These are phyloP conservation scores for Ensete ventricosum DNA, from an alignment of 176 grass and related monocot species.

Conservation along the genomic window DNA sequence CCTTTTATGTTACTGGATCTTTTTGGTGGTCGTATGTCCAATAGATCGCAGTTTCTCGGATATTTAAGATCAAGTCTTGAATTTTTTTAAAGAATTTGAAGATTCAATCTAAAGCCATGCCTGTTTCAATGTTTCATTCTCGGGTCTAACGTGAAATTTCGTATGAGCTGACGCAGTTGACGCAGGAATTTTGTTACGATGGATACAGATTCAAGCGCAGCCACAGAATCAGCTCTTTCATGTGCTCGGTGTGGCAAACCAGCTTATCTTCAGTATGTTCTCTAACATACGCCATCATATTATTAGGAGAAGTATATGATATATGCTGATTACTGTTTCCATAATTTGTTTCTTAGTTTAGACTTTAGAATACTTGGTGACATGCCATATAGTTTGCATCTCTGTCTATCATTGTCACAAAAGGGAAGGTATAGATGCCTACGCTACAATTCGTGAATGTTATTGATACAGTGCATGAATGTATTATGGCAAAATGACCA, in stretches of 20 bases:
- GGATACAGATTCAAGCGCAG: conserved; percentile 36
- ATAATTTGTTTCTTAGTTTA: neutral
- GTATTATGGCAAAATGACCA: neutral
- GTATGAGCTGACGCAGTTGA: neutral
- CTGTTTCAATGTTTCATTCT: neutral
- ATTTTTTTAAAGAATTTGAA: too few relatives aligned
- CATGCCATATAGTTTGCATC: neutral
- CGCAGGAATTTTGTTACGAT: conserved; percentile 16
- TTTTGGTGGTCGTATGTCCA: too few relatives aligned
- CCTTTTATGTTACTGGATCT: too few relatives aligned
- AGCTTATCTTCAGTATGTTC: conserved; percentile 57
- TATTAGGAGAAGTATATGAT: neutral
- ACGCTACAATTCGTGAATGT: neutral
- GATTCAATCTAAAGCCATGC: too few relatives aligned
- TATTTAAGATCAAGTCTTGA: too few relatives aligned
- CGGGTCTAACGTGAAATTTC: neutral
- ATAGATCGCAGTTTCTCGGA: too few relatives aligned
- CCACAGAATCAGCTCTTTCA: conserved; percentile 34
- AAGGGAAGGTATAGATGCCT: neutral
- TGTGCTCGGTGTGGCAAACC: conserved; percentile 88
- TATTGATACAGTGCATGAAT: neutral
- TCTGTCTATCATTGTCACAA: neutral
- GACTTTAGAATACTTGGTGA: neutral
- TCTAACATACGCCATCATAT: neutral
- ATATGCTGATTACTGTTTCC: neutral